A percentile compares a stretch with the other conserved stretches of the same genome.
phyloP scores from a whole-genome alignment of 1,284 basidiomycete genomes.

The Ceratobasidium sp. region DNA sequence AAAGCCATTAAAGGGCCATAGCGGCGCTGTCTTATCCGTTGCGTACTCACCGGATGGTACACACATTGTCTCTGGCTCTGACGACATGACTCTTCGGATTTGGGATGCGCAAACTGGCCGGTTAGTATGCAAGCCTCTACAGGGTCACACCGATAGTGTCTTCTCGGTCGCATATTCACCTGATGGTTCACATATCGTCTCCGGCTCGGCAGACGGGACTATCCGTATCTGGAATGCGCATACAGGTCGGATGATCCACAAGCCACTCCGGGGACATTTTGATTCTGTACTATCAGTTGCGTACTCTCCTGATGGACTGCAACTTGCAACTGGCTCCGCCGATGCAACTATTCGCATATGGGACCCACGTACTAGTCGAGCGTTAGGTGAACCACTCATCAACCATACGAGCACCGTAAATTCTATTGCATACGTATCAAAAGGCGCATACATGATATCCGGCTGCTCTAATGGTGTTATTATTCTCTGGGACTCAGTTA shows the following conservation, averaged over 20 bases:
- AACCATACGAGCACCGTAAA: background rate
- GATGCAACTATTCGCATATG: conserved; percentile 61
- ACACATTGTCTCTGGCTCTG: too few species aligned
- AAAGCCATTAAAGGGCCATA: too few species aligned
- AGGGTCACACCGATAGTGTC: too few species aligned
- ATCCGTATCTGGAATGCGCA: conserved; percentile 46
- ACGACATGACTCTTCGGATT: too few species aligned
- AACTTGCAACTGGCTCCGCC: conserved; percentile 58
- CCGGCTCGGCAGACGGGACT: conserved; percentile 43
- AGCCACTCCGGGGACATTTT: conserved; percentile 53
- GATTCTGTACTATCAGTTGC: conserved; percentile 62
- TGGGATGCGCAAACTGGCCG: too few species aligned
- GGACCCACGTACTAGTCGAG: conserved; percentile 16
- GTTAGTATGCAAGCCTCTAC: too few species aligned
- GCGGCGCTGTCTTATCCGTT: too few species aligned
- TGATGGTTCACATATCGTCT: conserved; percentile 26
- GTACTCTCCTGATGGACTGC: conserved; percentile 61
- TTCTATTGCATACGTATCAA: background rate
- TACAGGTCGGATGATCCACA: background rate
- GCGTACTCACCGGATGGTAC: too few species aligned
- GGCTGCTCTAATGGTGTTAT: background rate
- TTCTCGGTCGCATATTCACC: too few species aligned
- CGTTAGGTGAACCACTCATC: background rate
- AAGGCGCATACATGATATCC: background rate
- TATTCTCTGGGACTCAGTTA: conserved; percentile 7